These are phyloP conservation scores for Pythium aphanidermatum DNA, from an alignment of 352 stramenopile species.

Conservation along the genomic window DNA sequence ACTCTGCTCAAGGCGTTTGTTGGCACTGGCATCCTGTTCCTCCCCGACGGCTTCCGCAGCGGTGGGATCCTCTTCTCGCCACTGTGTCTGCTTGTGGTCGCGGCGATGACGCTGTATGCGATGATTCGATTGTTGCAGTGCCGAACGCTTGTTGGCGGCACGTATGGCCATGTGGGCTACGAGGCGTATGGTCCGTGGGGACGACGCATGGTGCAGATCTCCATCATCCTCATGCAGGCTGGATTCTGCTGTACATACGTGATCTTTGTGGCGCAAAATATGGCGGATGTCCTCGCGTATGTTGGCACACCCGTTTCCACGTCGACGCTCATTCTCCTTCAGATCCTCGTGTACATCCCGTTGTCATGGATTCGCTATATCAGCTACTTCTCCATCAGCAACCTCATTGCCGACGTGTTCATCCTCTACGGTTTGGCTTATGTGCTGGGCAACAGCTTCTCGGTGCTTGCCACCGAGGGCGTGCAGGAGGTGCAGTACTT, in stretches of 20 bases:
- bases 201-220: conserved; percentile 68
- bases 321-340: conserved; percentile 63
- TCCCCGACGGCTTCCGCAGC: conserved; percentile 68
- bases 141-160: conserved; percentile 57
- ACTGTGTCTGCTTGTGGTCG: conserved; percentile 54
- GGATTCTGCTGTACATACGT: conserved; percentile 83
- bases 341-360: conserved; percentile 70
- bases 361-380: conserved; percentile 84
- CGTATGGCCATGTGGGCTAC: conserved; percentile 69
- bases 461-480: conserved; percentile 40
- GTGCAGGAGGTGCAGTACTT: conserved; percentile 53
- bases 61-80: conserved; percentile 72
- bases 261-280: conserved; percentile 80
- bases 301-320: conserved; percentile 30
- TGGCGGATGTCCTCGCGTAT: conserved; percentile 64
- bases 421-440: conserved; percentile 75
- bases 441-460: conserved; percentile 73
- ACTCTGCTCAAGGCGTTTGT: conserved; percentile 82
- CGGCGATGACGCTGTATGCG: conserved; percentile 59
- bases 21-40: conserved; percentile 71
- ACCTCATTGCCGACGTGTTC: conserved; percentile 78
- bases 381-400: conserved; percentile 83
- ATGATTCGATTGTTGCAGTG: conserved; percentile 77
- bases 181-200: conserved; percentile 63
- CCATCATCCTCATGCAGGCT: conserved; percentile 80